Conservation (phyloP, 2,329 filamentous ascomycete genomes). For the Penicillium sp. region DNA sequence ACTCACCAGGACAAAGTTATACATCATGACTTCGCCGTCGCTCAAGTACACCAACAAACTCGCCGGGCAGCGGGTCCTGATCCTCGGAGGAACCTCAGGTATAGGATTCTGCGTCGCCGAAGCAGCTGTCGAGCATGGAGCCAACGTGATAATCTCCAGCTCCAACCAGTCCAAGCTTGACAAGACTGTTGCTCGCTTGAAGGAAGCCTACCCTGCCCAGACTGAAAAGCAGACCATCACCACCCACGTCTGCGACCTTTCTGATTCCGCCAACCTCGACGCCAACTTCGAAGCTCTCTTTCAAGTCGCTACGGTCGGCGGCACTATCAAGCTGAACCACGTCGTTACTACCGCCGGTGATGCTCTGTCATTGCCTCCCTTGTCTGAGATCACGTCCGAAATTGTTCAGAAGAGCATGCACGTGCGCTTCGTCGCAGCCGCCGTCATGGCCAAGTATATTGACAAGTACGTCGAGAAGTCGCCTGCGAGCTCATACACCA, state of each 20-base stretch:
- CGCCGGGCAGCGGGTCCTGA: slow-evolving; percentile 41
- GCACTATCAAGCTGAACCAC: slow-evolving; percentile 44
- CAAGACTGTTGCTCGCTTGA: slow-evolving; percentile 41
- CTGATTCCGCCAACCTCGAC: slow-evolving; percentile 44
- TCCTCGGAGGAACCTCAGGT: slow-evolving; percentile 54
- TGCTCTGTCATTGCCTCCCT: slow-evolving; percentile 8
- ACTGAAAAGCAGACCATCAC: slow-evolving; percentile 32
- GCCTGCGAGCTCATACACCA: slow-evolving; percentile 35
- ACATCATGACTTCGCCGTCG: slow-evolving; percentile 2
- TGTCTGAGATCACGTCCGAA: slow-evolving; percentile 27
- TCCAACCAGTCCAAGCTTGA: slow-evolving; percentile 43
- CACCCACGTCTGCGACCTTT: slow-evolving; percentile 47
- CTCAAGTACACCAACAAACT: slow-evolving; percentile 17
- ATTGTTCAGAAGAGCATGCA: slow-evolving; percentile 22
- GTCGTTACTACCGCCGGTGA: slow-evolving; percentile 54
- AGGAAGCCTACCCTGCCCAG: slow-evolving; percentile 41
- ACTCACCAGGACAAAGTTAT: not conserved
- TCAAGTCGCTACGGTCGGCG: slow-evolving; percentile 30
- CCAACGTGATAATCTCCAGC: slow-evolving; percentile 49
- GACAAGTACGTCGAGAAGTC: slow-evolving; percentile 32
- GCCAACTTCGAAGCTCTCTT: slow-evolving; percentile 45
- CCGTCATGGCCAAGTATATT: slow-evolving; percentile 43
- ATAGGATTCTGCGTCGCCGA: slow-evolving; percentile 54
- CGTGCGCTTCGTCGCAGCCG: slow-evolving; percentile 36
- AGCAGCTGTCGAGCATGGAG: slow-evolving; percentile 50